These are phyloP conservation scores for Cystofilobasidium ferigula DNA, from an alignment of 768 basidiomycete genomes.

Conservation along the genomic window DNA sequence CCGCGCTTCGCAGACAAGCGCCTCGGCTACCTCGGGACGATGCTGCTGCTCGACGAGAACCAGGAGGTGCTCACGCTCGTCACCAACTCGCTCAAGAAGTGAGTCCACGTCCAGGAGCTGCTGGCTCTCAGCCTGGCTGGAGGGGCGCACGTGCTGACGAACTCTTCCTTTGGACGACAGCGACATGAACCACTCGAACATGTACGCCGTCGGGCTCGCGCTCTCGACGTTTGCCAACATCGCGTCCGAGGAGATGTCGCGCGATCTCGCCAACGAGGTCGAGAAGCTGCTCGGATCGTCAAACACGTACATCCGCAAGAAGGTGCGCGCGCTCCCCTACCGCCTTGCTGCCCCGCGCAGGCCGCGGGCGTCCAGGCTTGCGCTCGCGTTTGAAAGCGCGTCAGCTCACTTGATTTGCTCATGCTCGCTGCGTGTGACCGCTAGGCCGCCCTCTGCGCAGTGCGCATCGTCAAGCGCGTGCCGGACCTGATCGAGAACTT, in stretches of 20 bases:
- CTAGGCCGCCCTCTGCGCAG: slow-evolving; percentile 87
- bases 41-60: slow-evolving; percentile 93
- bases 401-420: not conserved
- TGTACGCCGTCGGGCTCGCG: slow-evolving; percentile 95
- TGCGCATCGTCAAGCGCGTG: slow-evolving; percentile 87
- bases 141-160: not conserved
- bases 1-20: slow-evolving; percentile 93
- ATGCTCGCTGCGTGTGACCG: not conserved
- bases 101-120: slow-evolving; percentile 32
- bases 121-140: not conserved
- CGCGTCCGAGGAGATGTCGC: slow-evolving; percentile 98
- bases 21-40: slow-evolving; percentile 91
- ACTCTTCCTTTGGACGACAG: slow-evolving; percentile 41
- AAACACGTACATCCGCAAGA: slow-evolving; percentile 98
- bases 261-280: slow-evolving; percentile 93
- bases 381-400: too few relatives aligned
- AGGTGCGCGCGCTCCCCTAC: slow-evolving; percentile 64
- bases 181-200: slow-evolving; percentile 98
- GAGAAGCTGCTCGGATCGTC: slow-evolving; percentile 94
- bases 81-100: slow-evolving; percentile 98
- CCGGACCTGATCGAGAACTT: slow-evolving; percentile 94
- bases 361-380: too few relatives aligned
- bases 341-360: not conserved
- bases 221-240: slow-evolving; percentile 98
- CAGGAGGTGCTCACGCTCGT: slow-evolving; percentile 95